phyloP scores from a whole-genome alignment of 2,329 filamentous ascomycete species.

The Penicillium sp. region DNA sequence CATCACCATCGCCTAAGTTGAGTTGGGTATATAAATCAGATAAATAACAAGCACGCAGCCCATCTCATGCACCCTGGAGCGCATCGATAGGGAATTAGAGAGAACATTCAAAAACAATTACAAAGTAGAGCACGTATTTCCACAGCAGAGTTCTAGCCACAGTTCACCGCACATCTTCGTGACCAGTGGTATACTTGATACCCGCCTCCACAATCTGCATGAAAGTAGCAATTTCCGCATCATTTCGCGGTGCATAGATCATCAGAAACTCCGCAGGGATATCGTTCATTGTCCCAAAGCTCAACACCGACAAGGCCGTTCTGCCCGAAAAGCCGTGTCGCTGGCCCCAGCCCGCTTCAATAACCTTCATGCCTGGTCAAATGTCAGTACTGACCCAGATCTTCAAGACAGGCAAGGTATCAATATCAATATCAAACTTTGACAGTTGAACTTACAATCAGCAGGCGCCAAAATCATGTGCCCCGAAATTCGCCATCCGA shows the following conservation, averaged over 20 bases:
- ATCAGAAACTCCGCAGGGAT: constrained; percentile 32
- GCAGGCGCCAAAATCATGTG: constrained; percentile 77
- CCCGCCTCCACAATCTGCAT: constrained; percentile 34
- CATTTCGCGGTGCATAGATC: constrained; percentile 36
- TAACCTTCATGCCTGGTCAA: constrained; percentile 54
- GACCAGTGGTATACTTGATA: constrained; percentile 32
- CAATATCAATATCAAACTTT: neutral
- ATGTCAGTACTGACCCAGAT: neutral
- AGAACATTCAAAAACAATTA: neutral
- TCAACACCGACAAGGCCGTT: constrained; percentile 64
- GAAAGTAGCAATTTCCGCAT: constrained; percentile 32
- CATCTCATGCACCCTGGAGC: too few species aligned
- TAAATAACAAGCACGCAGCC: neutral
- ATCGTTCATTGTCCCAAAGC: constrained; percentile 12
- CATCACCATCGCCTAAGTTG: neutral
- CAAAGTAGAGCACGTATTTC: neutral
- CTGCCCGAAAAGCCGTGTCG: constrained; percentile 54
- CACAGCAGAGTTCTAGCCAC: neutral
- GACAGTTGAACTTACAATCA: constrained; percentile 54
- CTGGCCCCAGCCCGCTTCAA: constrained; percentile 78
- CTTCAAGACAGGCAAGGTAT: neutral
- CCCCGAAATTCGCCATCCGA: constrained; percentile 66
- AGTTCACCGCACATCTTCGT: constrained; percentile 20
- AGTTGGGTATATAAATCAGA: neutral
- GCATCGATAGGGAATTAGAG: neutral